A percentile compares a stretch with the other conserved stretches of the same genome.
These are phyloP conservation scores for Boletus rex-veris DNA, from an alignment of 768 basidiomycete species.

Conservation along the genomic window DNA sequence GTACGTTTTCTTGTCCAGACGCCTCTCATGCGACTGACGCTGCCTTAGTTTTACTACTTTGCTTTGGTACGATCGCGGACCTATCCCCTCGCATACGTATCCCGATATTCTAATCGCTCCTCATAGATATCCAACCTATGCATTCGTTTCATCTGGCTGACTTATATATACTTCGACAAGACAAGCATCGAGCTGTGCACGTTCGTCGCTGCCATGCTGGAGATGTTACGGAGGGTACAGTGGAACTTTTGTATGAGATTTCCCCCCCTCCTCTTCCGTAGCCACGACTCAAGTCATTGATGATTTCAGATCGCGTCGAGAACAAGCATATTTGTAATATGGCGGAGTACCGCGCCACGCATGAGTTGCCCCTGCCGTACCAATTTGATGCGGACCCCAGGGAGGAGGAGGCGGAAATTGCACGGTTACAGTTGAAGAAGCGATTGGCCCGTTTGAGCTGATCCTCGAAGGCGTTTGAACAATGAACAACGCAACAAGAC, in stretches of 20 bases:
- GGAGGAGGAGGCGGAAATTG: slow-evolving; percentile 37
- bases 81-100: neutral
- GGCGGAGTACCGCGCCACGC: slow-evolving; percentile 72
- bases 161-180: slow-evolving; percentile 60
- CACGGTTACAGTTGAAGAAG: slow-evolving; percentile 9
- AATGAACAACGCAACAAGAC: too few species aligned
- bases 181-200: slow-evolving; percentile 51
- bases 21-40: neutral
- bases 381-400: slow-evolving; percentile 44
- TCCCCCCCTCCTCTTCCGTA: slow-evolving; percentile 1
- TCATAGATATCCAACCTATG: slow-evolving; percentile 63
- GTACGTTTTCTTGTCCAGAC: slow-evolving; percentile 36
- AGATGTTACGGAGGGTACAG: slow-evolving; percentile 76
- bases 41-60: slow-evolving; percentile 67
- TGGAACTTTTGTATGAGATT: slow-evolving; percentile 84
- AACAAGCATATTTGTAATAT: slow-evolving; percentile 93
- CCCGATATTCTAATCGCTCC: neutral
- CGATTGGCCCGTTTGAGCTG: slow-evolving; percentile 19
- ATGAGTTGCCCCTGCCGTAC: slow-evolving; percentile 85
- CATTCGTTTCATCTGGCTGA: slow-evolving; percentile 79
- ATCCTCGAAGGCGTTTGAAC: neutral
- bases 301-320: slow-evolving; percentile 63
- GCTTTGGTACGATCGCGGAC: slow-evolving; percentile 53
- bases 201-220: slow-evolving; percentile 68
- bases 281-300: neutral